phyloP scores from a whole-genome alignment of 176 grass and related monocot genomes.

The Aegilops longissima region DNA sequence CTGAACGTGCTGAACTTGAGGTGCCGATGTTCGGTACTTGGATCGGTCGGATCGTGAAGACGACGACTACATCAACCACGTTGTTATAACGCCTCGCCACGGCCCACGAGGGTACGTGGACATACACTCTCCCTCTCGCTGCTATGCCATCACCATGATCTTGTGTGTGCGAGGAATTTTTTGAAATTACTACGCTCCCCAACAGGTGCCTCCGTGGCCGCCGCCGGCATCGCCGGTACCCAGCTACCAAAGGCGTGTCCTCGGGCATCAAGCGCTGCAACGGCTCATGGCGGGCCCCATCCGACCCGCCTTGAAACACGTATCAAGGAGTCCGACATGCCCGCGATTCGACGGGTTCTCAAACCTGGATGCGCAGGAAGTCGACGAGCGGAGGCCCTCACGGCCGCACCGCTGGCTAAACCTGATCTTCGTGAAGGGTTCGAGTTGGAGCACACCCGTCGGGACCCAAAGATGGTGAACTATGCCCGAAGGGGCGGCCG shows the following conservation, averaged over 20 bases:
- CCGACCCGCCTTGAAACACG: slow-evolving; percentile 78
- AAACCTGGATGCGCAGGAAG: slow-evolving; percentile 31
- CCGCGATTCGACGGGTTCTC: slow-evolving; percentile 31
- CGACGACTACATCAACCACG: too few relatives aligned
- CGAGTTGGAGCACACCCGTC: slow-evolving; percentile 60
- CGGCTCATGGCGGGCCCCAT: slow-evolving; percentile 43
- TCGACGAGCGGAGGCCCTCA: not conserved
- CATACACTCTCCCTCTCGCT: too few relatives aligned
- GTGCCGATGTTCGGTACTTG: too few relatives aligned
- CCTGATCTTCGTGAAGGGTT: slow-evolving; percentile 67
- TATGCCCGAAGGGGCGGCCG: slow-evolving; percentile 55
- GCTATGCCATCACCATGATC: too few relatives aligned
- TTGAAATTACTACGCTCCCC: too few relatives aligned
- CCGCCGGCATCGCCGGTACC: too few relatives aligned
- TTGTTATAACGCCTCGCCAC: too few relatives aligned
- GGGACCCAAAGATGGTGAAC: slow-evolving; percentile 71
- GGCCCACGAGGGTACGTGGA: too few relatives aligned
- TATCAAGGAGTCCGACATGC: slow-evolving; percentile 70
- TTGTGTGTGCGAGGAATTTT: too few relatives aligned
- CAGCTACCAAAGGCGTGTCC: not conserved
- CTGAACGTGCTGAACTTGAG: too few relatives aligned
- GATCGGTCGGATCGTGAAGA: too few relatives aligned
- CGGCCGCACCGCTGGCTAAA: slow-evolving; percentile 47
- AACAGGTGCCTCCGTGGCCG: not conserved
- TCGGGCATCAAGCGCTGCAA: slow-evolving; percentile 12